Evolutionary conservation across 148 eudicot species (phyloP), one percentile per base, ranked within the genome.

Genomic region (Bassia scoparia): DNA sequence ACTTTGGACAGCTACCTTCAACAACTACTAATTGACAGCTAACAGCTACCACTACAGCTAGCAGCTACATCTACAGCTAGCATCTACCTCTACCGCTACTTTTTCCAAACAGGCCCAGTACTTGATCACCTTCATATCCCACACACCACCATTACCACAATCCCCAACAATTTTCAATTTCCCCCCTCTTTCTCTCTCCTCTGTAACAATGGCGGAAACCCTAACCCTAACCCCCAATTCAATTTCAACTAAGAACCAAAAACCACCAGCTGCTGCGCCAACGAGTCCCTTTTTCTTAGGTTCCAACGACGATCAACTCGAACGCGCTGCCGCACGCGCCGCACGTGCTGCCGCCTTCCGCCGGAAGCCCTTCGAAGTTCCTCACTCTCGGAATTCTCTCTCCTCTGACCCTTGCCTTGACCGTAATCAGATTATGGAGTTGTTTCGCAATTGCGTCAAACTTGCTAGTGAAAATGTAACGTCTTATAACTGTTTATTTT

Each of bases 321-420:
- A 94, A 76, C 91, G 98, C 48, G 98, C 93, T 33, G 91, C 89
- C 70, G 97, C 97, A 75, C 93, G 98, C 24, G 95, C 93, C 16
- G 97, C 97, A 34, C 92, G 95, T 24, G 93, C 91, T 37, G 97
- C 97, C n/a, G 90, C 91, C 3, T 68, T 83, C 34, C 93, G 96
- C 29, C 89, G 96, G 4, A 87, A 87, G 71, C 62, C 89, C 0
- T 68, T 83, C 38, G 80, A 79, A 34, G 69, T 50, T 62, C 56
- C 14, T 67, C 68, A 21, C 55, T 81, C 26, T 46, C 81, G 14
- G 74, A 69, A 61, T 61, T 61, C 66, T 61, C 26, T 20, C 66
- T 61, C 44, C 66, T 20, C 43, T 61, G 43, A 34, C 4, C 80
- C 85, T 1, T 87, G 81, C 52, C 91, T 94, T 13, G 91, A 86